Evolutionary conservation across 139 green algal genomes (phyloP).

Genomic region (Pseudopediastrum boryanum): DNA sequence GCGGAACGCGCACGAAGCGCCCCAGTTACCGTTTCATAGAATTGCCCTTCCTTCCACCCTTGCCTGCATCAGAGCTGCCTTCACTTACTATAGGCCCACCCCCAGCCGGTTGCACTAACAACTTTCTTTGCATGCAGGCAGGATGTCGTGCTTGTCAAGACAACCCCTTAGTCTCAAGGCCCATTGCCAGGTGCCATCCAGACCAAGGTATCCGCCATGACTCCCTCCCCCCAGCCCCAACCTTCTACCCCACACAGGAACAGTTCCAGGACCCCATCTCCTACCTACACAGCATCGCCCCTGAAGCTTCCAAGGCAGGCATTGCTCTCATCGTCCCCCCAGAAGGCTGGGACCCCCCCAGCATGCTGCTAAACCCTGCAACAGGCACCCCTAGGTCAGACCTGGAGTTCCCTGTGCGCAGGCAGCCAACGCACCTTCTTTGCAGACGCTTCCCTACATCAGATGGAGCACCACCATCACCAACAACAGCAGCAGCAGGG

Average conservation of each 20-base stretch:
- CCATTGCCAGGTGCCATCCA: constrained; percentile 35
- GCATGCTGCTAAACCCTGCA: constrained; percentile 20
- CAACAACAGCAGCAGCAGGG: neutral
- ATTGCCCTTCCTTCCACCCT: too few species aligned
- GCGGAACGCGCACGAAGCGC: too few species aligned
- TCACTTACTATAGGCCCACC: too few species aligned
- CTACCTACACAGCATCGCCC: constrained; percentile 78
- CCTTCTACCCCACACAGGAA: constrained; percentile 77
- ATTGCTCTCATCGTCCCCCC: constrained; percentile 92
- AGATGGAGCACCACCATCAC: constrained; percentile 10
- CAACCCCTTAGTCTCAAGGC: constrained; percentile 37
- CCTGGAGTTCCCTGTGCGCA: constrained; percentile 24
- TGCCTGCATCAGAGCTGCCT: too few species aligned
- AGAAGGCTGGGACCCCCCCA: constrained; percentile 61
- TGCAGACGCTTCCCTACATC: constrained; percentile 24
- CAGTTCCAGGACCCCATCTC: constrained; percentile 83
- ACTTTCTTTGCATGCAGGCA: too few species aligned
- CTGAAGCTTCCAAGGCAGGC: constrained; percentile 70
- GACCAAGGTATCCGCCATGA: constrained; percentile 31
- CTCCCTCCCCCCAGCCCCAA: constrained; percentile 57
- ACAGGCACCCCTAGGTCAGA: constrained; percentile 24
- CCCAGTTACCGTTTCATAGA: too few species aligned
- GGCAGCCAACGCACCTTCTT: constrained; percentile 36
- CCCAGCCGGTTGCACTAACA: too few species aligned
- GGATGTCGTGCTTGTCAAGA: too few species aligned